These are phyloP conservation scores for Gynandropsis gynandra DNA, from an alignment of 345 rosid genomes.

Conservation along the genomic window DNA sequence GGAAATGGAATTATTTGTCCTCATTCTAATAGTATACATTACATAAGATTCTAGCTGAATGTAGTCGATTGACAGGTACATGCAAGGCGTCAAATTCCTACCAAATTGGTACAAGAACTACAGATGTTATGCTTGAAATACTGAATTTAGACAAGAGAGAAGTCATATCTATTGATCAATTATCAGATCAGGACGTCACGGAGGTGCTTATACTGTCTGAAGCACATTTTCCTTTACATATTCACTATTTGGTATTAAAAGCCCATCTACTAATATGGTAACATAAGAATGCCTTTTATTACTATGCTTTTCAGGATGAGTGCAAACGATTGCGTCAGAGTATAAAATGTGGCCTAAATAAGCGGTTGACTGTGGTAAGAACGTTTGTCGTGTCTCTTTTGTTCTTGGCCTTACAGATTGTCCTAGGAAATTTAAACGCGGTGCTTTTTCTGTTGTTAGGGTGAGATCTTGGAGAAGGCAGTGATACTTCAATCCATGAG, in stretches of 20 bases:
- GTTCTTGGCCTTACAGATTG: not conserved
- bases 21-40: not conserved
- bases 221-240: conserved; percentile 10
- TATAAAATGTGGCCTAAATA: conserved; percentile 63
- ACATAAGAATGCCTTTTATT: conserved; percentile 12
- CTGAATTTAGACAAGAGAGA: conserved; percentile 66
- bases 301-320: conserved; percentile 57
- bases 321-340: conserved; percentile 59
- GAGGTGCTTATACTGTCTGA: conserved; percentile 46
- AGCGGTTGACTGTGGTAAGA: conserved; percentile 67
- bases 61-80: conserved; percentile 45
- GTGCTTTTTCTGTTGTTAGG: conserved; percentile 38
- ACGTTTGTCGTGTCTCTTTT: conserved; percentile 11
- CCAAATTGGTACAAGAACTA: conserved; percentile 50
- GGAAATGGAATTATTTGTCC: conserved; percentile 4
- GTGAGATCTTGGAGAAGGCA: conserved; percentile 69
- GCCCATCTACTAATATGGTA: conserved; percentile 1
- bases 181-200: conserved; percentile 82
- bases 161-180: conserved; percentile 54
- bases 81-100: conserved; percentile 50
- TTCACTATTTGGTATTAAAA: conserved; percentile 12
- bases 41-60: conserved; percentile 17
- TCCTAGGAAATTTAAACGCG: conserved; percentile 9
- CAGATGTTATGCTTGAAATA: conserved; percentile 63
- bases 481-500: conserved; percentile 50